phyloP scores from a whole-genome alignment of 1,284 basidiomycete genomes.

The Laetiporus sulphureus region DNA sequence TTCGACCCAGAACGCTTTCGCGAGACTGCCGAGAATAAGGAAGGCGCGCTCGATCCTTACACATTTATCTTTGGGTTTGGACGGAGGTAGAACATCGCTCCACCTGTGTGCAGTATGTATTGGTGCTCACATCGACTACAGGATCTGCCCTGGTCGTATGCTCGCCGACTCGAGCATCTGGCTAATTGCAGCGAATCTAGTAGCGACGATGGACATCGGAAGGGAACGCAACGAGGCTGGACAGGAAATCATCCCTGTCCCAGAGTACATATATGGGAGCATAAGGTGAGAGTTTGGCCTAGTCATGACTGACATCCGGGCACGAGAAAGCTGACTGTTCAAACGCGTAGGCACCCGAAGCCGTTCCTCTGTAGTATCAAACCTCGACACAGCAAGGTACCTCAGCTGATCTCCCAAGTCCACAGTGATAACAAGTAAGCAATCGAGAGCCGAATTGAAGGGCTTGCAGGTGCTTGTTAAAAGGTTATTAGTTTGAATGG shows the following conservation, averaged over 20 bases:
- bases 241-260: not conserved
- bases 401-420: not conserved
- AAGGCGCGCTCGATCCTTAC: slow-evolving; percentile 9
- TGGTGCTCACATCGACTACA: not conserved
- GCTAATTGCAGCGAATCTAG: slow-evolving; percentile 2
- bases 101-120: not conserved
- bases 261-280: not conserved
- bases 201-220: slow-evolving; percentile 4
- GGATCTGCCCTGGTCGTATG: slow-evolving; percentile 3
- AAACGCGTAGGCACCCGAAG: not conserved
- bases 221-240: not conserved
- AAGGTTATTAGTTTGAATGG: no score
- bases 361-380: not conserved
- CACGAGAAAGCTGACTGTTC: not conserved
- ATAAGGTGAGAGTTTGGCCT: not conserved
- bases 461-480: no score
- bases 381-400: not conserved
- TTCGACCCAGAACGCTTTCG: slow-evolving; percentile 20
- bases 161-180: slow-evolving; percentile 5
- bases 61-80: slow-evolving; percentile 19
- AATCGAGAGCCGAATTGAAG: no score
- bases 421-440: not conserved
- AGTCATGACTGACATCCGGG: not conserved
- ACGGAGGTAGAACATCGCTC: slow-evolving; percentile 12
- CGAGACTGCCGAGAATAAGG: slow-evolving; percentile 8